A percentile compares a stretch with the other conserved stretches of the same genome.
phyloP scores from a whole-genome alignment of 495 filamentous ascomycete species.

The Glarea lozoyensis region DNA sequence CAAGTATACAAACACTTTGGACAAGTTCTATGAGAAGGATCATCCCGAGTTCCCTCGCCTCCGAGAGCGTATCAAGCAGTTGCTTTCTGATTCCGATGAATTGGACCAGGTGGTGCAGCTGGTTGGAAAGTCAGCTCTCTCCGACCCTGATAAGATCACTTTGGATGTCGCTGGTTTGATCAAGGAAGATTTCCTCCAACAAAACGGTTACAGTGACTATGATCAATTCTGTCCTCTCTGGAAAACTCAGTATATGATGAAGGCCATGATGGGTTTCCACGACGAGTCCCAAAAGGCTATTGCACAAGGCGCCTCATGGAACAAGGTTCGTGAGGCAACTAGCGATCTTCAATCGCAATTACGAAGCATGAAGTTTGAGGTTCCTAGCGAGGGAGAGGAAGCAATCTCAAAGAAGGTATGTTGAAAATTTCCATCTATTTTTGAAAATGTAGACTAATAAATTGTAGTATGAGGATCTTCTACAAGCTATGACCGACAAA shows the following conservation, averaged over 20 bases:
- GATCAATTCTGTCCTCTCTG: constrained; percentile 98
- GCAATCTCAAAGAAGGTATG: constrained; percentile 68
- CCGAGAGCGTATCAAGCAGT: constrained; percentile 83
- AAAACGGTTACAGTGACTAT: constrained; percentile 98
- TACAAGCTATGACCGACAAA: constrained; percentile 87
- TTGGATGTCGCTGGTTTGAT: constrained; percentile 84
- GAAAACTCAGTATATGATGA: constrained; percentile 99
- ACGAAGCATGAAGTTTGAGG: constrained; percentile 92
- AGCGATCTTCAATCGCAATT: constrained; percentile 74
- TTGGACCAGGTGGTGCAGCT: constrained; percentile 98
- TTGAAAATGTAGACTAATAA: constrained; percentile 5
- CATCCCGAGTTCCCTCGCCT: constrained; percentile 90
- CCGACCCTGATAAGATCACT: constrained; percentile 97
- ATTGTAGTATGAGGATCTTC: constrained; percentile 75
- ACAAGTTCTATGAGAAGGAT: constrained; percentile 88
- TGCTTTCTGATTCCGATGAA: constrained; percentile 91
- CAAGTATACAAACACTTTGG: constrained; percentile 84
- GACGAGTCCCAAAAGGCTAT: constrained; percentile 96
- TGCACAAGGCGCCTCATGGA: constrained; percentile 80
- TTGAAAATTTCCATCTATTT: constrained; percentile 4
- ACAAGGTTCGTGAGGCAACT: constrained; percentile 85
- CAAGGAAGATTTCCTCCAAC: constrained; percentile 98
- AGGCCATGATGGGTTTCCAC: constrained; percentile 93
- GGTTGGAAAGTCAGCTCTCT: constrained; percentile 92
- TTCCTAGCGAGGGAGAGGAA: constrained; percentile 70